Evolutionary conservation across 164 flowering plant species (phyloP).

Genomic region (Tetracentron sinense): DNA sequence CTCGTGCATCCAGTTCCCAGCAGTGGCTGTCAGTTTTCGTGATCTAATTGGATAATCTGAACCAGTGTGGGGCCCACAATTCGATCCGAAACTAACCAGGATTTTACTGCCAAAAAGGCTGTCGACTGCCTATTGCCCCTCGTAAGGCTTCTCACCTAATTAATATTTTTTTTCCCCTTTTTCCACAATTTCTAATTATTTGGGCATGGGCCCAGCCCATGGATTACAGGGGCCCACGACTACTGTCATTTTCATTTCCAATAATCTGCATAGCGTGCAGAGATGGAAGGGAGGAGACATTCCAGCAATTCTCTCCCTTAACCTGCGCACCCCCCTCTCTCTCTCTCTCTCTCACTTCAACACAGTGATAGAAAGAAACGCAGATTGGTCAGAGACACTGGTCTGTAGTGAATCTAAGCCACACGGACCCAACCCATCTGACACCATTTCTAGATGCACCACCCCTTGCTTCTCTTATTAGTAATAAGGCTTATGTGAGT

Average conservation of each 20-base stretch:
- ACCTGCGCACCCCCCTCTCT: background rate
- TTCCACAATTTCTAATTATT: background rate
- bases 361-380: background rate
- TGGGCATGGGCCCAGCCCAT: background rate
- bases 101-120: conserved; percentile 19
- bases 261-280: background rate
- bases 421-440: background rate
- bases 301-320: background rate
- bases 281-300: background rate
- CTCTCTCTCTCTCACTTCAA: background rate
- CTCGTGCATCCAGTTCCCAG: background rate
- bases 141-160: background rate
- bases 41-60: conserved; percentile 14
- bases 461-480: background rate
- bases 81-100: conserved; percentile 16
- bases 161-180: background rate
- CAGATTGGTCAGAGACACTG: background rate
- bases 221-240: background rate
- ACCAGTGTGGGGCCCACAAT: background rate
- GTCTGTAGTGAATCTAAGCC: background rate
- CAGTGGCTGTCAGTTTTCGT: background rate
- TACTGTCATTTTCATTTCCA: too few relatives aligned
- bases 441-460: background rate
- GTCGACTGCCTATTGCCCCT: conserved; percentile 5
- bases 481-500: background rate